These are phyloP conservation scores for Paraphaeosphaeria sporulosa DNA, from an alignment of 2,329 filamentous ascomycete species.

Conservation along the genomic window DNA sequence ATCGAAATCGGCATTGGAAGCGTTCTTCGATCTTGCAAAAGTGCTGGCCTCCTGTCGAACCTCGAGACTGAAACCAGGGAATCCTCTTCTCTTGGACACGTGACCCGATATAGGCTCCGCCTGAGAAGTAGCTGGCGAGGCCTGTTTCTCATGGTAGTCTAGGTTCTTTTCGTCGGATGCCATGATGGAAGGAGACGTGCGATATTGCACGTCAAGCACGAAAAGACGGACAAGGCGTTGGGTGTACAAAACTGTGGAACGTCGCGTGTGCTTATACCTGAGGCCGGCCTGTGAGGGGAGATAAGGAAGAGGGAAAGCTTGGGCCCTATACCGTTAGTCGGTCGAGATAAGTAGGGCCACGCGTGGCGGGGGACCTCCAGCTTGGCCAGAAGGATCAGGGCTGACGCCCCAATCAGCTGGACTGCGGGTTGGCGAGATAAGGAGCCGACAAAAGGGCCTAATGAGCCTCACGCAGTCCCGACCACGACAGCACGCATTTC, in stretches of 20 bases:
- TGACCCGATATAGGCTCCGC: constrained; percentile 31
- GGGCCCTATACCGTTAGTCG: too few species aligned
- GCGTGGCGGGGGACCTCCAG: background rate
- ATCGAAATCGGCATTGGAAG: constrained; percentile 50
- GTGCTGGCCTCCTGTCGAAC: constrained; percentile 46
- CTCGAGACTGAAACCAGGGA: constrained; percentile 38
- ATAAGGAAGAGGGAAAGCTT: constrained; percentile 10
- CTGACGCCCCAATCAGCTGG: constrained; percentile 9
- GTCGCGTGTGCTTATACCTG: constrained; percentile 9
- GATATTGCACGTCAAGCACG: background rate
- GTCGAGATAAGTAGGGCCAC: constrained; percentile 6
- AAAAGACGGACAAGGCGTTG: background rate
- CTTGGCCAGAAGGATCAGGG: constrained; percentile 4
- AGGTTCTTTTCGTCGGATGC: constrained; percentile 19
- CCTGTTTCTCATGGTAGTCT: constrained; percentile 24
- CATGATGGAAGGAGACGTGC: constrained; percentile 13
- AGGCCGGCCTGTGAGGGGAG: constrained; percentile 2
- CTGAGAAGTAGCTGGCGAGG: constrained; percentile 30
- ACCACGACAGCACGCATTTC: background rate
- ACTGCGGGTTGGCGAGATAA: constrained; percentile 3
- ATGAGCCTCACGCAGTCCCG: background rate
- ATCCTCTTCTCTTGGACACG: constrained; percentile 28
- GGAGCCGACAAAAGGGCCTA: background rate
- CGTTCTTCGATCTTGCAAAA: constrained; percentile 42
- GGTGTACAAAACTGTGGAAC: background rate